Evolutionary conservation across 2,329 filamentous ascomycete genomes (phyloP).

Genomic region (Gaeumannomyces tritici): DNA sequence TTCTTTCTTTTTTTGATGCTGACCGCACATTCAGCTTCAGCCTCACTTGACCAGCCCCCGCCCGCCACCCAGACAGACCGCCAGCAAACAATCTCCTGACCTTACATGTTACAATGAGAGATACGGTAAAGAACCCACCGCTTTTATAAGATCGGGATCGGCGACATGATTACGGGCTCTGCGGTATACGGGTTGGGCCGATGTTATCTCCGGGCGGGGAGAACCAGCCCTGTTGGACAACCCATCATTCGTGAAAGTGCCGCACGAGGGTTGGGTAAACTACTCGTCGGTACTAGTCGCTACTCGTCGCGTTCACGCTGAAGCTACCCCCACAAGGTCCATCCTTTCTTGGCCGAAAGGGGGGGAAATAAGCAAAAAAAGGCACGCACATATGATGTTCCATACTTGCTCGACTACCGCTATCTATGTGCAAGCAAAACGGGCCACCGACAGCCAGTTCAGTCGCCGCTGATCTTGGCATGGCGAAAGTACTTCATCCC

Average conservation of each 20-base stretch:
- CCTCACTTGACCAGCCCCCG: no score
- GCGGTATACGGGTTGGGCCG: neutral
- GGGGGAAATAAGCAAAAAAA: no score
- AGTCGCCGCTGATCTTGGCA: slow-evolving; percentile 73
- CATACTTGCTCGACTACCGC: neutral
- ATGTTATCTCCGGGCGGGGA: neutral
- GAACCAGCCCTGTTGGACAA: neutral
- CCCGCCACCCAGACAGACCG: no score
- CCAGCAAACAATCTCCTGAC: no score
- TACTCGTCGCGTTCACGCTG: neutral
- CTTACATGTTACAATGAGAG: no score
- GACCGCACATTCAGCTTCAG: neutral
- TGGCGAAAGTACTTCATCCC: slow-evolving; percentile 99
- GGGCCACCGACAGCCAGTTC: slow-evolving; percentile 7
- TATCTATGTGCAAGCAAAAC: neutral
- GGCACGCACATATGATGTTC: no score
- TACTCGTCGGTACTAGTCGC: no score
- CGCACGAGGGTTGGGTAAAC: no score
- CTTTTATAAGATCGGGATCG: no score
- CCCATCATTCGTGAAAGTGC: neutral
- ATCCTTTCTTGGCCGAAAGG: neutral
- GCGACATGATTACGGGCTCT: no score
- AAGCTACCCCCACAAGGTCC: neutral
- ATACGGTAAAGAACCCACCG: no score
- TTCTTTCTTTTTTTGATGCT: no score